These are phyloP conservation scores for Heritiera fomes DNA, from an alignment of 345 rosid genomes.

Conservation along the genomic window DNA sequence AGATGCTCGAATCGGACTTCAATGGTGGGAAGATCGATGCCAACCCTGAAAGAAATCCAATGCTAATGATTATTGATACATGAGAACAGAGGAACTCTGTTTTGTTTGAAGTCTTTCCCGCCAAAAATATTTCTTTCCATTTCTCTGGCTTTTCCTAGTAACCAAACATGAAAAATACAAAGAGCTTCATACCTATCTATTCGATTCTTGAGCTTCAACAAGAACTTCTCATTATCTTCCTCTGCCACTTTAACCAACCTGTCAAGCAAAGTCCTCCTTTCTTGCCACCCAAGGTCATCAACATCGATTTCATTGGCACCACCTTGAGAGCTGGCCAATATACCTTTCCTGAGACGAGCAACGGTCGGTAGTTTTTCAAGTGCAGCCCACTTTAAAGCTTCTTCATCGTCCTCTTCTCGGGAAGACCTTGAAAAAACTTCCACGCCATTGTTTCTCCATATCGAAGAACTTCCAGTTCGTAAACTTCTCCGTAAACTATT, in stretches of 20 bases:
- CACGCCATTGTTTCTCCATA: conserved; percentile 37
- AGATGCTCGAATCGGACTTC: conserved; percentile 60
- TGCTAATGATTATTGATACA: neutral
- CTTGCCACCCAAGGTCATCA: conserved; percentile 23
- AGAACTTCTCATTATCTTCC: conserved; percentile 40
- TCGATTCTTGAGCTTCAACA: conserved; percentile 38
- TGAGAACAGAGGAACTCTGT: neutral
- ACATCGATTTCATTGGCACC: conserved; percentile 29
- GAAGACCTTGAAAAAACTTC: conserved; percentile 62
- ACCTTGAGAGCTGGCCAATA: conserved; percentile 28
- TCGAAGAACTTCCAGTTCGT: conserved; percentile 18
- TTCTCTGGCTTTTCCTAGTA: neutral
- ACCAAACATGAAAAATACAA: neutral
- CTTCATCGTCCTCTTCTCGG: conserved; percentile 65
- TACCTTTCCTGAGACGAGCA: conserved; percentile 45
- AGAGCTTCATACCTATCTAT: conserved; percentile 28
- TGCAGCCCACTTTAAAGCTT: conserved; percentile 57
- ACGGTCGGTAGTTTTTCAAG: conserved; percentile 51
- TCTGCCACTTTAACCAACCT: conserved; percentile 34
- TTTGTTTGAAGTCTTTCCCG: neutral
- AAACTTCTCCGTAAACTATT: conserved; percentile 36
- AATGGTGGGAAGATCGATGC: conserved; percentile 49
- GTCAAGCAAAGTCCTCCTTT: conserved; percentile 35
- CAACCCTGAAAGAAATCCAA: conserved; percentile 40
- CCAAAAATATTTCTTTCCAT: neutral